phyloP scores from a whole-genome alignment of 148 eudicot genomes.

The Spergularia bocconei region DNA sequence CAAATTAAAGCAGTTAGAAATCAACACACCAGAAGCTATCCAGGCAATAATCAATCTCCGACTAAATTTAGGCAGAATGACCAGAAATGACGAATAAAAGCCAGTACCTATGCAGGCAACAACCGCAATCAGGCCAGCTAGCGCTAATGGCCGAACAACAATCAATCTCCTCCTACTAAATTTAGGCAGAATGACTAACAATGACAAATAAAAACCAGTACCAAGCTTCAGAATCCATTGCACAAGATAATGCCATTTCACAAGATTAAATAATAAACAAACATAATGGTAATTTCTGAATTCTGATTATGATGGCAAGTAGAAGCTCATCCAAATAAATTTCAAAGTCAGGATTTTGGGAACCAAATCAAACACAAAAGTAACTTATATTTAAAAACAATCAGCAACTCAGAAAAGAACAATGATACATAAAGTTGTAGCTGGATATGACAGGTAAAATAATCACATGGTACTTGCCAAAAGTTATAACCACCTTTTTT shows the following conservation, averaged over 20 bases:
- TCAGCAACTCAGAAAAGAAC: neutral
- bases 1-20: neutral
- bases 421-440: constrained; percentile 18
- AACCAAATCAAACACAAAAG: constrained; percentile 1
- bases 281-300: neutral
- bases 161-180: neutral
- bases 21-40: neutral
- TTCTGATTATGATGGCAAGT: constrained; percentile 10
- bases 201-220: constrained; percentile 1
- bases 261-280: neutral
- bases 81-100: neutral
- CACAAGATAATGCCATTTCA: neutral
- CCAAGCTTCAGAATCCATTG: neutral
- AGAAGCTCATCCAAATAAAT: constrained; percentile 4
- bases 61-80: neutral
- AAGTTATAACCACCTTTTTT: constrained; percentile 15
- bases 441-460: constrained; percentile 7
- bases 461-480: constrained; percentile 26
- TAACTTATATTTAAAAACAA: neutral
- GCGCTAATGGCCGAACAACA: constrained; percentile 3
- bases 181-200: neutral
- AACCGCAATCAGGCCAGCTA: neutral
- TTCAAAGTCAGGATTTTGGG: neutral
- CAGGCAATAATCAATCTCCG: neutral
- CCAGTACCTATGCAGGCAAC: neutral